phyloP scores from a whole-genome alignment of 1,284 basidiomycete species.

The Trametes versicolor region DNA sequence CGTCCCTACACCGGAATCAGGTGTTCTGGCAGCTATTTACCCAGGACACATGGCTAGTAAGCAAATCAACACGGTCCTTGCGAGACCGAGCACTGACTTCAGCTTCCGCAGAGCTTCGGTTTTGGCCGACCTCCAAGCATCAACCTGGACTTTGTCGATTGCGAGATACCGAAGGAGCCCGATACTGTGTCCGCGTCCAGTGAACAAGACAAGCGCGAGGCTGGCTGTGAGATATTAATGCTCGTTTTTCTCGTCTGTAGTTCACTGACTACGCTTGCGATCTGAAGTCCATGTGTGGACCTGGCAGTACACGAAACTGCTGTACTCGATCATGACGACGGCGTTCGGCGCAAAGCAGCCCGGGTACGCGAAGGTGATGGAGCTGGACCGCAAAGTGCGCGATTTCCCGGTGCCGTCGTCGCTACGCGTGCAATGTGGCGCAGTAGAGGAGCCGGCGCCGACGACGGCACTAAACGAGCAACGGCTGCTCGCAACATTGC shows the following conservation, averaged over 20 bases:
- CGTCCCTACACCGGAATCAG: conserved; percentile 57
- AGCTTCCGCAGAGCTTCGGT: conserved; percentile 61
- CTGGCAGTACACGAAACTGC: conserved; percentile 60
- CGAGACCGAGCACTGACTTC: background rate
- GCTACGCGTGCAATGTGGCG: conserved; percentile 52
- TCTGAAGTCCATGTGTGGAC: conserved; percentile 63
- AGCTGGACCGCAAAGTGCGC: conserved; percentile 52
- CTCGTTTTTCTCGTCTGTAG: background rate
- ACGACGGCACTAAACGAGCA: conserved; percentile 48
- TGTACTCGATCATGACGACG: conserved; percentile 60
- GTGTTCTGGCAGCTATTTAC: conserved; percentile 74
- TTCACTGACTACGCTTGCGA: background rate
- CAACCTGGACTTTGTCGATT: conserved; percentile 63
- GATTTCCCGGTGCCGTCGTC: conserved; percentile 60
- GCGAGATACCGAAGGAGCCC: conserved; percentile 59
- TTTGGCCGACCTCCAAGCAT: conserved; percentile 70
- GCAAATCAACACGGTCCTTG: conserved; percentile 28
- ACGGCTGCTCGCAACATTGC: conserved; percentile 57
- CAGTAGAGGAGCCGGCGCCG: conserved; percentile 34
- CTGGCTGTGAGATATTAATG: conserved; percentile 58
- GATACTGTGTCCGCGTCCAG: conserved; percentile 45
- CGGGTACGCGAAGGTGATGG: conserved; percentile 53
- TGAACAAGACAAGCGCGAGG: conserved; percentile 51
- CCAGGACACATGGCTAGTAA: conserved; percentile 66
- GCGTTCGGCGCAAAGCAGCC: conserved; percentile 65